These are phyloP conservation scores for Chiua virens DNA, from an alignment of 768 basidiomycete species.

Conservation along the genomic window DNA sequence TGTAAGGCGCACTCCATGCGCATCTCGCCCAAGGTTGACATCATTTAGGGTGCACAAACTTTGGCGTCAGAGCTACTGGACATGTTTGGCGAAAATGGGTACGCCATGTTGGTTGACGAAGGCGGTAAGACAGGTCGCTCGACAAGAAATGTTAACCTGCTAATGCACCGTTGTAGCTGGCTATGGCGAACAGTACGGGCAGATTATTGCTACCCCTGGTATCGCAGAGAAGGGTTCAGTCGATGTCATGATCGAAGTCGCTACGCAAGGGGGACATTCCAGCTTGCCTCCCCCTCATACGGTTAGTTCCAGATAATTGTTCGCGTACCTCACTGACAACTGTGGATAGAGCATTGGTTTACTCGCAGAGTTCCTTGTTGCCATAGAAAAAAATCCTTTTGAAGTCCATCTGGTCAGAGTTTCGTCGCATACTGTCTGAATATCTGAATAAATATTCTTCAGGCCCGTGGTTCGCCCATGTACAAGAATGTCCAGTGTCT, in stretches of 20 bases:
- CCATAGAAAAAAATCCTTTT: conserved; percentile 67
- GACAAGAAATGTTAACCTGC: not conserved
- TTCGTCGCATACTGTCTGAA: not conserved
- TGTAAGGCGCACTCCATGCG: conserved; percentile 27
- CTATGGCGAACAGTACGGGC: conserved; percentile 50
- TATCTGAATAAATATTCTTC: not conserved
- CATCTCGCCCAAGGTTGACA: not conserved
- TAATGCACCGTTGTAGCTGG: conserved; percentile 38
- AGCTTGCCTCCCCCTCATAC: conserved; percentile 83
- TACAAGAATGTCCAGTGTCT: conserved; percentile 66
- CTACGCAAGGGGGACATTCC: conserved; percentile 80
- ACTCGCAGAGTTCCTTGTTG: conserved; percentile 65
- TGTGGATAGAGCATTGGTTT: conserved; percentile 75
- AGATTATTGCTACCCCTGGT: conserved; percentile 58
- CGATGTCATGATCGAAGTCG: conserved; percentile 63
- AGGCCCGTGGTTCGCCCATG: conserved; percentile 57
- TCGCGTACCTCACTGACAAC: conserved; percentile 8
- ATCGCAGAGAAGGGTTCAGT: conserved; percentile 76
- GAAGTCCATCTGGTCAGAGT: conserved; percentile 47
- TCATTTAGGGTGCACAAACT: conserved; percentile 50
- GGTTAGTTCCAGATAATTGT: conserved; percentile 34
- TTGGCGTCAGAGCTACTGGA: conserved; percentile 50
- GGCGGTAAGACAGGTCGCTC: conserved; percentile 51
- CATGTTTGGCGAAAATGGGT: conserved; percentile 67
- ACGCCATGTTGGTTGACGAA: conserved; percentile 86